Percentiles rank a stretch among this genome's conserved stretches.
These are phyloP conservation scores for Mycena indigotica DNA, from an alignment of 768 basidiomycete species.

Conservation along the genomic window DNA sequence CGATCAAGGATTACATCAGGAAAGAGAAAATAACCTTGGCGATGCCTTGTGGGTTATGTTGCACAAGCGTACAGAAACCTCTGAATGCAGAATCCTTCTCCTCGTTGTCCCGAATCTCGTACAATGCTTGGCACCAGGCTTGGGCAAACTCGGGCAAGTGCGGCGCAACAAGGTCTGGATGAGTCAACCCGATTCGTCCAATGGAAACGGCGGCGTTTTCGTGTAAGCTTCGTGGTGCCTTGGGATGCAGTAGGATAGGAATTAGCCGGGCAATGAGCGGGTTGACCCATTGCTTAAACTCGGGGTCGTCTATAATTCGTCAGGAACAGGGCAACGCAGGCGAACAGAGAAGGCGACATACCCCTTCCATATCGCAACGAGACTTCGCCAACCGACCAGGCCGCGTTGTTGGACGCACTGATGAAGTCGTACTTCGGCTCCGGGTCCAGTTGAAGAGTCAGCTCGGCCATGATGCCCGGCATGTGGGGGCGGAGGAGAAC, in stretches of 20 bases:
- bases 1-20: background rate
- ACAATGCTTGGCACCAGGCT: conserved; percentile 95
- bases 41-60: conserved; percentile 91
- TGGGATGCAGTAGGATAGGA: conserved; percentile 89
- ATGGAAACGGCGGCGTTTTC: conserved; percentile 99
- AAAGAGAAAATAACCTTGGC: conserved; percentile 67
- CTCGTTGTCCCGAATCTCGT: conserved; percentile 98
- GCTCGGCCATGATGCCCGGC: conserved; percentile 85
- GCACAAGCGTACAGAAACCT: conserved; percentile 93
- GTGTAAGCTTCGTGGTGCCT: conserved; percentile 89
- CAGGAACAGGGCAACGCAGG: background rate
- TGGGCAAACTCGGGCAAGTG: conserved; percentile 89
- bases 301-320: conserved; percentile 60
- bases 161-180: conserved; percentile 85
- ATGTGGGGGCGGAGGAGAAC: conserved; percentile 80
- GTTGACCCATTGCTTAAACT: conserved; percentile 91
- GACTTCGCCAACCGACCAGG: conserved; percentile 99
- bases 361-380: conserved; percentile 88
- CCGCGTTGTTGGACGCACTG: conserved; percentile 97
- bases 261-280: conserved; percentile 86
- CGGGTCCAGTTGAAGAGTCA: conserved; percentile 87
- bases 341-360: conserved; percentile 36
- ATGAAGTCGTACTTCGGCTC: conserved; percentile 94
- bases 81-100: conserved; percentile 99
- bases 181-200: conserved; percentile 92